Base-by-base conservation (phyloP, 495 filamentous ascomycete genomes). In the Aspergillus sclerotiicarbonarius region DNA sequence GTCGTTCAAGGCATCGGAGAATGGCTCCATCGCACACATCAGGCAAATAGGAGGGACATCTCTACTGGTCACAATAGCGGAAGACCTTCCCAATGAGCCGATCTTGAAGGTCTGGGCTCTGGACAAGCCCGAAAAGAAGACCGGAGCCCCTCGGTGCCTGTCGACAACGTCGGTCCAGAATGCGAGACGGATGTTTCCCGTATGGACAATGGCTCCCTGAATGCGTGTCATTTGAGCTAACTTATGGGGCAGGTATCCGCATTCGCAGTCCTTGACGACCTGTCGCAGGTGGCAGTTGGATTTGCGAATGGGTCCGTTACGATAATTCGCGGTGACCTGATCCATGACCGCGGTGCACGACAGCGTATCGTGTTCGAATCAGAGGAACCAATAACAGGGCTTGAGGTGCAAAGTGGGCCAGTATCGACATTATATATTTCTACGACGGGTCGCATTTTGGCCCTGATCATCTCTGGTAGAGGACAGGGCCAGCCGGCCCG, bases 301-400 rank as follows among this genome's bases (percentile, higher is more conserved):
- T 98, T 98, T 71, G 94, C 88, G 21, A 97, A 98, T 71, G 94
- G 94, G 18, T 87, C 91, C 9, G 94, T 98, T 30, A 95, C 91
- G 8, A 86, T 97, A 35, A 89, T 98, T 56, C 84, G 94, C 39
- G 94, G 94, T 53, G 94, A 98, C 72, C 75, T 98, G 47, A 92
- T 98, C 57, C 90, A 98, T 69, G 95, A 98, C 69, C 84, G 92
- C 58, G 94, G 94, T n/a, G 90, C 94, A 35, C 92, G 91, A 68
- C 94, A 98, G 70, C 84, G 95, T 20, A 93, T 93, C 29, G 91
- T 98, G 29, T 95, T 96, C 73, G 94, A 97, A 65, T 96, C 92
- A 3, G 92, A 98, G 62, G 94, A 98, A 63, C 94, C 94, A 0
- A 87, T 98, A 37, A 98, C 94, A 0, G 94, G 91, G 5, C 87